A percentile compares a stretch with the other conserved stretches of the same genome.
phyloP scores from a whole-genome alignment of 441 rosid genomes.

The Corymbia citriodora region DNA sequence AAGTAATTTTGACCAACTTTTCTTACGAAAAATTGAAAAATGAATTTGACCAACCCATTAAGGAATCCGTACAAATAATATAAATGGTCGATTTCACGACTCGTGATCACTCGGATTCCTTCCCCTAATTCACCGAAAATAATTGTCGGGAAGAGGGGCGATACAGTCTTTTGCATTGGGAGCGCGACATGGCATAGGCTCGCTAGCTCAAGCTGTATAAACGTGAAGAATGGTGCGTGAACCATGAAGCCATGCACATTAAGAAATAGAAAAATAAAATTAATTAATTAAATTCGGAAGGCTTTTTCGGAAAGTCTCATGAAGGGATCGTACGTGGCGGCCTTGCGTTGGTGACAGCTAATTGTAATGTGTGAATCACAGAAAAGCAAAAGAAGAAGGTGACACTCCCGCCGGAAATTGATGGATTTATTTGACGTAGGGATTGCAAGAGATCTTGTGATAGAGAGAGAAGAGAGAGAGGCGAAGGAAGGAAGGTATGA shows the following conservation, averaged over 20 bases:
- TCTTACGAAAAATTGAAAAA: neutral
- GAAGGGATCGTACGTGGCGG: slow-evolving; percentile 34
- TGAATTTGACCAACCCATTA: neutral
- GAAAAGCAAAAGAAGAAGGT: slow-evolving; percentile 12
- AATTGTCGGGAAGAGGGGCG: neutral
- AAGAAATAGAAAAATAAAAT: neutral
- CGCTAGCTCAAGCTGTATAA: neutral
- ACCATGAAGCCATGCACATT: neutral
- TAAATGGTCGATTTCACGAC: neutral
- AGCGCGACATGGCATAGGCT: neutral
- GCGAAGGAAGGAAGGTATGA: neutral
- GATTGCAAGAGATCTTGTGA: neutral
- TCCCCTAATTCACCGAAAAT: neutral
- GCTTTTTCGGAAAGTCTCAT: neutral
- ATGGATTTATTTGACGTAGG: neutral
- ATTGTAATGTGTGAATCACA: slow-evolving; percentile 17
- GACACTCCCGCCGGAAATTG: slow-evolving; percentile 22
- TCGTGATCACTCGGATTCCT: neutral
- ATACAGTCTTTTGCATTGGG: neutral
- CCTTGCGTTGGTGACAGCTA: slow-evolving; percentile 42
- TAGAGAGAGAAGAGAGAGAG: neutral
- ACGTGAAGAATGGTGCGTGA: neutral
- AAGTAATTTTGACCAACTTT: neutral
- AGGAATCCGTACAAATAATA: neutral
- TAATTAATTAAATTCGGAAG: neutral